phyloP scores from a whole-genome alignment of 768 basidiomycete species.

The Grammothele lineata region DNA sequence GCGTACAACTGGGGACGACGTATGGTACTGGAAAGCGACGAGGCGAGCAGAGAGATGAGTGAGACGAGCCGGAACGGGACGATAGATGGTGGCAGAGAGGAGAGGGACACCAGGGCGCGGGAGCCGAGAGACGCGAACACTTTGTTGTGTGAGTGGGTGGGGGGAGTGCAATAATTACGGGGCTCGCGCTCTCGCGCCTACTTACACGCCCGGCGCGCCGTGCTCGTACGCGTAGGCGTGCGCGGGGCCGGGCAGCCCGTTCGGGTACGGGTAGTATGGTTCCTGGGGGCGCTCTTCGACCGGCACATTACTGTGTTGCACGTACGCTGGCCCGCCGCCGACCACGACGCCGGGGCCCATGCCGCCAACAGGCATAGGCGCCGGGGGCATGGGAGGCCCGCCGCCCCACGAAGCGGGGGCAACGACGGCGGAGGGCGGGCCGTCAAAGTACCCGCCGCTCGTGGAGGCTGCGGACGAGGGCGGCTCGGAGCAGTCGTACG shows the following conservation, averaged over 20 bases:
- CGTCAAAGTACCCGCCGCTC: slow-evolving; percentile 2
- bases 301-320: neutral
- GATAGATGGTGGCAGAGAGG: no score
- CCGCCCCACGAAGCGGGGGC: slow-evolving; percentile 1
- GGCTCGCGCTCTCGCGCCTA: neutral
- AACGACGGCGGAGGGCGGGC: neutral
- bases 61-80: neutral
- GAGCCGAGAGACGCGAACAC: no score
- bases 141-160: no score
- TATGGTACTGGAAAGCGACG: slow-evolving; percentile 11
- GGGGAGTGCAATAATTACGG: neutral
- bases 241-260: neutral
- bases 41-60: neutral
- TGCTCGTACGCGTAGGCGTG: neutral
- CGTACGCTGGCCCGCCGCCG: neutral
- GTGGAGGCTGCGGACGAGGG: slow-evolving; percentile 6
- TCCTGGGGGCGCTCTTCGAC: slow-evolving; percentile 5
- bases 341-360: neutral
- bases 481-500: slow-evolving; percentile 4
- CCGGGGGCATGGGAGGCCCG: neutral
- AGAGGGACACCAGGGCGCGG: no score
- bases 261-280: slow-evolving; percentile 1
- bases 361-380: no score
- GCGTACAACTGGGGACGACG: slow-evolving; percentile 1
- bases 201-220: neutral